phyloP scores from a whole-genome alignment of 73 alveolate genomes.

The Paramecium sonneborni region DNA sequence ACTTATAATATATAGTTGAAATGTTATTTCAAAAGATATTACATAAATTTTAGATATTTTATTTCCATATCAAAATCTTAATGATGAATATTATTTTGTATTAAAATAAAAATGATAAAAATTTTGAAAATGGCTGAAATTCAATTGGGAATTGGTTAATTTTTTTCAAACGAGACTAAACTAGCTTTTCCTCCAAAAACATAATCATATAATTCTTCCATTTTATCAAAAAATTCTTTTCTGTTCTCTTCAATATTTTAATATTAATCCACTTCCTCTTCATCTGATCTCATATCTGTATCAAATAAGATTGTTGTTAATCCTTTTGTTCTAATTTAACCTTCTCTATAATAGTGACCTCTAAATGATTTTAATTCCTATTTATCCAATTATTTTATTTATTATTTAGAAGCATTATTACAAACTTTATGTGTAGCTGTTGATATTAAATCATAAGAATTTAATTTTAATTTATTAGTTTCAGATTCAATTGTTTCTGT shows the following conservation, averaged over 20 bases:
- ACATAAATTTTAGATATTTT: too few relatives aligned
- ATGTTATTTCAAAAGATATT: too few relatives aligned
- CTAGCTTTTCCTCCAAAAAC: not conserved
- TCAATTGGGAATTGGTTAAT: not conserved
- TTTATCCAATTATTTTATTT: not conserved
- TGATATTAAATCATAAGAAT: not conserved
- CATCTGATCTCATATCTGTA: not conserved
- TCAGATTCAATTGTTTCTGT: not conserved
- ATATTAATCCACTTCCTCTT: not conserved
- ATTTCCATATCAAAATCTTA: not conserved
- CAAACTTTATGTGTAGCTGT: slow-evolving; percentile 14
- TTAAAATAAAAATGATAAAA: not conserved
- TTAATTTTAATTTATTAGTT: not conserved
- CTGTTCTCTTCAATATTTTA: not conserved
- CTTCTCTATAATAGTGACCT: slow-evolving; percentile 18
- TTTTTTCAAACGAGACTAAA: not conserved
- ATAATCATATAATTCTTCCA: slow-evolving; percentile 1
- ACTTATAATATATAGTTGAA: too few relatives aligned
- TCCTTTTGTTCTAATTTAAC: slow-evolving; percentile 6
- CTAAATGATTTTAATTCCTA: not conserved
- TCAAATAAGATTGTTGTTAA: slow-evolving; percentile 12
- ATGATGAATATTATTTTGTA: not conserved
- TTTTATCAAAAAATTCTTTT: not conserved
- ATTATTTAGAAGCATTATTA: not conserved
- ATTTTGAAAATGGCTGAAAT: not conserved